Conservation (phyloP, 1,139 yeast species). For the Yamadazyma pseudoaaseri region DNA sequence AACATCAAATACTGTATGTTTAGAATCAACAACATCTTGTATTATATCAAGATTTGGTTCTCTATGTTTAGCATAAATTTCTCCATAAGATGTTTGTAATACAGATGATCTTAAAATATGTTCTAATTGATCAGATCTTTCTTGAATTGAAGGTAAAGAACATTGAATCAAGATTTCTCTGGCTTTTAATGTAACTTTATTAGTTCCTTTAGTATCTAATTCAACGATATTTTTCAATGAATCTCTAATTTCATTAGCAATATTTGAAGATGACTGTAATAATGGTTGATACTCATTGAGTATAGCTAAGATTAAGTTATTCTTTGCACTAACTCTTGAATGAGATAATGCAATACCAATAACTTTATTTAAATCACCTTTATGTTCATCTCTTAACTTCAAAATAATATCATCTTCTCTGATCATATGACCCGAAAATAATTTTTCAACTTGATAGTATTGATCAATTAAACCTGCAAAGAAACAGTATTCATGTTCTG, state of each 20-base stretch:
- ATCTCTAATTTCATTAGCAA: constrained; percentile 68
- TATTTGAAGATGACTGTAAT: constrained; percentile 63
- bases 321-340: constrained; percentile 90
- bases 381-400: constrained; percentile 82
- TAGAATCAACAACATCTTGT: constrained; percentile 92
- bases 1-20: constrained; percentile 94
- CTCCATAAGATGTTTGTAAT: constrained; percentile 86
- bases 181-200: constrained; percentile 94
- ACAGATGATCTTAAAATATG: constrained; percentile 92
- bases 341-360: constrained; percentile 78
- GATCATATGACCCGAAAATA: constrained; percentile 70
- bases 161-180: constrained; percentile 96
- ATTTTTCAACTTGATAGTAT: constrained; percentile 73
- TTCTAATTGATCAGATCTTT: constrained; percentile 95
- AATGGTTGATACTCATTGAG: constrained; percentile 78
- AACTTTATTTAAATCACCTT: constrained; percentile 72
- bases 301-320: constrained; percentile 83
- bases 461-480: constrained; percentile 68
- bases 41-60: constrained; percentile 79
- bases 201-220: constrained; percentile 83
- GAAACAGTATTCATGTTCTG: constrained; percentile 78
- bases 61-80: constrained; percentile 69
- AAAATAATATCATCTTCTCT: constrained; percentile 88
- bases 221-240: constrained; percentile 79
- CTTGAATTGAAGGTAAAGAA: constrained; percentile 92